Evolutionary conservation across 768 basidiomycete genomes (phyloP).

Genomic region (Filobasidium floriforme): DNA sequence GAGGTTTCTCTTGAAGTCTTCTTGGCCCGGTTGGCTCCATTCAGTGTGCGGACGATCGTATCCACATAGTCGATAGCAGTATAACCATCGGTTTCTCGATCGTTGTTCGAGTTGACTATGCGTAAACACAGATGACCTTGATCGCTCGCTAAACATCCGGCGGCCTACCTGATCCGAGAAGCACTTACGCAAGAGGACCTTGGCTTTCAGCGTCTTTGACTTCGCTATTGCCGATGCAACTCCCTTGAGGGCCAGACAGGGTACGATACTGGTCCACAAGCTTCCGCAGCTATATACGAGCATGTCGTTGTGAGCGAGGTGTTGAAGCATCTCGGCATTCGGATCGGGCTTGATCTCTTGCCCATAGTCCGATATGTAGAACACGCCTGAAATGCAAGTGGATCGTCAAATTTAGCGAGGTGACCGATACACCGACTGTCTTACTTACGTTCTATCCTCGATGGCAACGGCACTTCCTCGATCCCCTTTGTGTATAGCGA

Average conservation of each 20-base stretch:
- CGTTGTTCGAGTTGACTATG: conserved; percentile 77
- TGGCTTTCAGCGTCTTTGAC: conserved; percentile 63
- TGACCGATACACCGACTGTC: neutral
- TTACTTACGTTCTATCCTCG: conserved; percentile 31
- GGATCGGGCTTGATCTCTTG: conserved; percentile 80
- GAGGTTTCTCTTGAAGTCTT: conserved; percentile 46
- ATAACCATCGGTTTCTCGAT: conserved; percentile 82
- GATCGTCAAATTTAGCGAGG: neutral
- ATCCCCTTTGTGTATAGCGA: conserved; percentile 39
- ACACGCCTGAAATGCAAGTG: conserved; percentile 52
- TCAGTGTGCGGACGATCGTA: conserved; percentile 63
- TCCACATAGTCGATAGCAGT: conserved; percentile 78
- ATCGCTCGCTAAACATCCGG: neutral
- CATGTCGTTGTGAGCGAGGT: conserved; percentile 56
- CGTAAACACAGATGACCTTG: neutral
- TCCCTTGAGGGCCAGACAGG: conserved; percentile 76
- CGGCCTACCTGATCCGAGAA: conserved; percentile 12
- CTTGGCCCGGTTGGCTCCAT: conserved; percentile 43
- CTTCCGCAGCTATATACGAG: conserved; percentile 90
- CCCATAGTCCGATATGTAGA: conserved; percentile 75
- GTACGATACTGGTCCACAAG: conserved; percentile 91
- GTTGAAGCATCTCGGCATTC: conserved; percentile 67
- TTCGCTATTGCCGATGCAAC: conserved; percentile 69
- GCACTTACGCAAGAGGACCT: conserved; percentile 71
- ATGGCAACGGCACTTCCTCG: conserved; percentile 35